Evolutionary conservation across 2,329 filamentous ascomycete species (phyloP), one percentile per base, ranked within the genome.

Genomic region (Fusarium sp.): DNA sequence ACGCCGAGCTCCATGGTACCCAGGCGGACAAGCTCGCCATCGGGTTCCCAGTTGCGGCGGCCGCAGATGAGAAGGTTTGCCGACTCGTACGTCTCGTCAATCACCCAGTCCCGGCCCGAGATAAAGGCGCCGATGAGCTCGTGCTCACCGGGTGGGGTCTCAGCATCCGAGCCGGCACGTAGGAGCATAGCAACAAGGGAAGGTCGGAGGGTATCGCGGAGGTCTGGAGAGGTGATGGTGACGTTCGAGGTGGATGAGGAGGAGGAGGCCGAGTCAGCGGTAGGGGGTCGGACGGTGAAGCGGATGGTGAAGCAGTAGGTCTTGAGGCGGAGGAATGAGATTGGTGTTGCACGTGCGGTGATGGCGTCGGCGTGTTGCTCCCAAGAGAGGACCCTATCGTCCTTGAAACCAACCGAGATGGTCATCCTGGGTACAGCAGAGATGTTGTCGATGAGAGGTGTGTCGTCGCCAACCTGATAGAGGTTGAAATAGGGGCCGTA

Each of bases 291-390:
- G 38, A 74, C 71, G n/a, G 69, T 70, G n/a, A 82, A 71, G 18
- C 38, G 66, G 11, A 84, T 68, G 45, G 79, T 74, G 58, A 84
- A 81, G 73, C 79, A 83, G 65, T 79, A 82, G 1, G 82, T 81
- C 40, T 77, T 74, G 22, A 84, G 68, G 50, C 81, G 81, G 22
- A 84, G 73, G 60, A 82, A 83, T 29, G 74, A 70, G 33, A 82
- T 74, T 13, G 74, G 69, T 27, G 78, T 77, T 18, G 68, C 64
- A 35, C 76, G 80, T 11, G 73, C 68, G 7, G 77, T 69, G 29
- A 83, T 81, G 22, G 78, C 77, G 11, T 82, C 80, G n/a, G 78
- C 80, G 27, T 83, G 78, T 58, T 80, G 76, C 67, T 83, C 82
- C 82, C 82, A 84, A 7, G 80, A 78, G 13, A 83, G 75, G 16